phyloP scores from a whole-genome alignment of 352 stramenopile species.

The Hyaloperonospora arabidopsidis region DNA sequence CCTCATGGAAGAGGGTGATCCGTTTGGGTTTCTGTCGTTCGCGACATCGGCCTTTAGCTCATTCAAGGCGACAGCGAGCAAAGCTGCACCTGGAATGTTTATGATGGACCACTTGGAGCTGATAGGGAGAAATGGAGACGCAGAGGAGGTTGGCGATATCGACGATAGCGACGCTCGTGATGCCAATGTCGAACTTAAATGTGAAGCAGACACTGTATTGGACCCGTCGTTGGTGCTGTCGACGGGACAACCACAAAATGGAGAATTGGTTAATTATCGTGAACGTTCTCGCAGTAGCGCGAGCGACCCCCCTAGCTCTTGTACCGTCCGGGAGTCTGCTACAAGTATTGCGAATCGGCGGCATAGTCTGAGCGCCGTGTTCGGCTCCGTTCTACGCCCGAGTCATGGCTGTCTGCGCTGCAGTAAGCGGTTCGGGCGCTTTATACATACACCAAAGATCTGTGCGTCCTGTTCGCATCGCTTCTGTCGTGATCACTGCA shows the following conservation, averaged over 20 bases:
- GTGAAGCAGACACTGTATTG: conserved; percentile 16
- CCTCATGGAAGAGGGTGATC: conserved; percentile 35
- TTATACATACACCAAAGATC: conserved; percentile 38
- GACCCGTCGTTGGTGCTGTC: conserved; percentile 12
- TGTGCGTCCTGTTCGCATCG: conserved; percentile 42
- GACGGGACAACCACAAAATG: conserved; percentile 2
- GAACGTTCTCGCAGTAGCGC: conserved; percentile 17
- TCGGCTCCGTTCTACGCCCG: conserved; percentile 4
- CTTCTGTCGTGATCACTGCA: conserved; percentile 48
- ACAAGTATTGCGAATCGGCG: conserved; percentile 9
- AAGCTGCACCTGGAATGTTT: conserved; percentile 34
- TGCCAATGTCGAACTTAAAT: conserved; percentile 15
- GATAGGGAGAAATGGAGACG: conserved; percentile 14
- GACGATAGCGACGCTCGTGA: too few species aligned
- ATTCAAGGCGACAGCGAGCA: conserved; percentile 5
- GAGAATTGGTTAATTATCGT: conserved; percentile 2
- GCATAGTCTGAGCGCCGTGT: conserved; percentile 18
- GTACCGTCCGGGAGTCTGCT: conserved; percentile 8
- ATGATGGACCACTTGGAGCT: conserved; percentile 46
- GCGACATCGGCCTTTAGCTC: conserved; percentile 42
- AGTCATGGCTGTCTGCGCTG: conserved; percentile 34
- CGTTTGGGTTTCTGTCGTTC: conserved; percentile 40
- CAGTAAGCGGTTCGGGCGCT: conserved; percentile 34
- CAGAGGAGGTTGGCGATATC: conserved; percentile 24
- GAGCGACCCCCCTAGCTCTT: conserved; percentile 17